phyloP scores from a whole-genome alignment of 2,329 filamentous ascomycete species.

The Tolypocladium guangdongense region DNA sequence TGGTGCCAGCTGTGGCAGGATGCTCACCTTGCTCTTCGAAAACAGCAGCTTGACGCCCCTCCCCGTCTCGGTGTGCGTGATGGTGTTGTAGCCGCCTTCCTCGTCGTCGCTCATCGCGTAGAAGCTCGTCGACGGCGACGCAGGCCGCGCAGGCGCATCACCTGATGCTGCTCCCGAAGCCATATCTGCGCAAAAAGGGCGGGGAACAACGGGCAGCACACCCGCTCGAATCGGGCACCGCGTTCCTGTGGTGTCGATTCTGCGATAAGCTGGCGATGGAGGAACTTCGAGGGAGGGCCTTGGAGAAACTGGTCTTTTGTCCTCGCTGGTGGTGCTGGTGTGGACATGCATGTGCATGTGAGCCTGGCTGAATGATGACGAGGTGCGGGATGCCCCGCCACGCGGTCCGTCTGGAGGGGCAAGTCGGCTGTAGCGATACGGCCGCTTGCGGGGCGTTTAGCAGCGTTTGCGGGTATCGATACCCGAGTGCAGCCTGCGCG shows the following conservation, averaged over 20 bases:
- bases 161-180: neutral
- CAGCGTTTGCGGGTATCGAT: neutral
- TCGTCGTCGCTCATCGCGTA: slow-evolving; percentile 87
- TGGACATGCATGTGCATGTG: neutral
- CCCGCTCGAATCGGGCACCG: neutral
- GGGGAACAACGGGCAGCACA: neutral
- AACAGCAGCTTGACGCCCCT: slow-evolving; percentile 87
- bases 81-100: slow-evolving; percentile 89
- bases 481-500: neutral
- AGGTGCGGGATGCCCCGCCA: neutral
- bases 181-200: neutral
- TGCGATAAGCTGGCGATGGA: neutral
- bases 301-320: neutral
- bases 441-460: neutral
- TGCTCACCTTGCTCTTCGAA: slow-evolving; percentile 83
- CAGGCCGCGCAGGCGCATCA: neutral
- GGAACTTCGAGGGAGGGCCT: neutral
- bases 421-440: neutral
- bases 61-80: slow-evolving; percentile 66
- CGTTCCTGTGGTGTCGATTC: neutral
- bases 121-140: slow-evolving; percentile 9
- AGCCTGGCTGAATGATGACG: neutral
- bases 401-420: neutral
- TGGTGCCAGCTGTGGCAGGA: neutral
- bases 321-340: neutral